Evolutionary conservation across 108 stramenopile species (phyloP).

Genomic region (Cyclotella atomus): DNA sequence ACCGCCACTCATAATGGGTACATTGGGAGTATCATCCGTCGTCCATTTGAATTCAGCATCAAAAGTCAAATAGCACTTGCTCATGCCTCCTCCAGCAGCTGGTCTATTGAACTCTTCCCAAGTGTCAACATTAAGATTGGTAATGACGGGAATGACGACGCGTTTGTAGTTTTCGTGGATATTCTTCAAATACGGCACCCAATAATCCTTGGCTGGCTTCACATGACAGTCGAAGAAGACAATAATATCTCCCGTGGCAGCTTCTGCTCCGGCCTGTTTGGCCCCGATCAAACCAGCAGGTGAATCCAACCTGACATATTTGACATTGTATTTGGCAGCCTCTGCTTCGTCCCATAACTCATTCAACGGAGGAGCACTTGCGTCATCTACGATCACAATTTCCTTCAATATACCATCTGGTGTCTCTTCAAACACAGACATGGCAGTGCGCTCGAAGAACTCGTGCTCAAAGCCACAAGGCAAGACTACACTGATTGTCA

Average conservation of each 20-base stretch:
- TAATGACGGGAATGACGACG: slow-evolving; percentile 44
- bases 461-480: slow-evolving; percentile 53
- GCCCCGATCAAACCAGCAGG: slow-evolving; percentile 44
- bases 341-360: slow-evolving; percentile 24
- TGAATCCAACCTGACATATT: slow-evolving; percentile 36
- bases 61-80: slow-evolving; percentile 51
- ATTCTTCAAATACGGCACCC: slow-evolving; percentile 39
- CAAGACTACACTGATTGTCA: slow-evolving; percentile 46
- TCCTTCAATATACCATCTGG: slow-evolving; percentile 40
- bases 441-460: slow-evolving; percentile 35
- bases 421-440: slow-evolving; percentile 38
- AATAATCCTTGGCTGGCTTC: slow-evolving; percentile 42
- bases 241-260: slow-evolving; percentile 47
- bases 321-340: slow-evolving; percentile 37
- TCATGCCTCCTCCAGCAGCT: slow-evolving; percentile 38
- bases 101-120: slow-evolving; percentile 43
- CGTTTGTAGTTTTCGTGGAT: slow-evolving; percentile 47
- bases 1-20: slow-evolving; percentile 51
- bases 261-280: slow-evolving; percentile 44
- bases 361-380: slow-evolving; percentile 36
- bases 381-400: slow-evolving; percentile 48
- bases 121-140: slow-evolving; percentile 43
- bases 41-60: slow-evolving; percentile 55
- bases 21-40: slow-evolving; percentile 37
- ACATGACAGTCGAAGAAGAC: slow-evolving; percentile 53